phyloP scores from a whole-genome alignment of 805 yeast genomes.

The Cyberlindnera mrakii region DNA sequence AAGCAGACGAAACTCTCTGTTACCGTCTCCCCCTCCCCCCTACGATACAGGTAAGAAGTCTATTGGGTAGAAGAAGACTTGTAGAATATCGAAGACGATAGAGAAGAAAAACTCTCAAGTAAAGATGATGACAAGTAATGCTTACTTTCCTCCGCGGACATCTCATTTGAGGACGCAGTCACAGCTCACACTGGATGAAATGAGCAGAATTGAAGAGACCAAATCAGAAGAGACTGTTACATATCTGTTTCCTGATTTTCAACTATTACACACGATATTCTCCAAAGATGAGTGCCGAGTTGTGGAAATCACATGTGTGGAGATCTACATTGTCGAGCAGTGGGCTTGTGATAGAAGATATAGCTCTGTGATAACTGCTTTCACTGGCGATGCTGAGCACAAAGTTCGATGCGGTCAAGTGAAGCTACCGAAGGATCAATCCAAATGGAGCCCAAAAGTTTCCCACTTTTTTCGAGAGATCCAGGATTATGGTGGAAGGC shows the following conservation, averaged over 20 bases:
- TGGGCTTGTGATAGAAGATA: conserved; percentile 77
- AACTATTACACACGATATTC: conserved; percentile 43
- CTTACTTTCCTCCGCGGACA: too few species aligned
- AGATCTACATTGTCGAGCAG: conserved; percentile 88
- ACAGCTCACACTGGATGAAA: neutral
- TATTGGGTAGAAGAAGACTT: too few species aligned
- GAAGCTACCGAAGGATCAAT: conserved; percentile 34
- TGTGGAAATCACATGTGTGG: conserved; percentile 64
- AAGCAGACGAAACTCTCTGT: too few species aligned
- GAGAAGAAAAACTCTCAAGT: too few species aligned
- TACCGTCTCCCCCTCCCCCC: too few species aligned
- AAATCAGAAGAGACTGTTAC: conserved; percentile 6
- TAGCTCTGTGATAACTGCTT: conserved; percentile 68
- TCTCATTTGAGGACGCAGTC: neutral
- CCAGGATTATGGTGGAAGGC: conserved; percentile 56
- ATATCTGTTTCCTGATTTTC: conserved; percentile 49
- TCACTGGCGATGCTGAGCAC: conserved; percentile 78
- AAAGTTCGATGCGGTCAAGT: conserved; percentile 55
- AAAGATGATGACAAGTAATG: too few species aligned
- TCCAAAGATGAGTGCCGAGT: conserved; percentile 38
- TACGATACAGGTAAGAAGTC: too few species aligned
- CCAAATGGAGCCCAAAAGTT: conserved; percentile 35
- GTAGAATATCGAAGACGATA: too few species aligned
- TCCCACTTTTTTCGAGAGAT: conserved; percentile 61
- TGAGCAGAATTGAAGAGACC: neutral